phyloP scores from a whole-genome alignment of 108 stramenopile genomes.

The Cyclotella cryptica region DNA sequence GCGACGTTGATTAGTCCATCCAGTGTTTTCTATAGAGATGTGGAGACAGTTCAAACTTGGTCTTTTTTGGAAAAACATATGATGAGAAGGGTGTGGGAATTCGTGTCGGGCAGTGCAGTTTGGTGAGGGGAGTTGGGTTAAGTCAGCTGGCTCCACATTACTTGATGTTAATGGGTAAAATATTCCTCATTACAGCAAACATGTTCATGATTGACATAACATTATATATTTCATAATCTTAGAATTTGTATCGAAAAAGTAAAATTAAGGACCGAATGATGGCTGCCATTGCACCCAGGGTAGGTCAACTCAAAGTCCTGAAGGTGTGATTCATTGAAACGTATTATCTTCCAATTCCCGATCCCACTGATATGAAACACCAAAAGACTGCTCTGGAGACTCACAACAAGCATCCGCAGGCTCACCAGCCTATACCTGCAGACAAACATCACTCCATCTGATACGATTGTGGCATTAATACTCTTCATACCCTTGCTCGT shows the following conservation, averaged over 20 bases:
- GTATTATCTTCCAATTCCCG: background rate
- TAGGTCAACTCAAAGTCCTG: background rate
- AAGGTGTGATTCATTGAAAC: background rate
- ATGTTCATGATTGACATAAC: background rate
- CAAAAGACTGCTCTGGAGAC: background rate
- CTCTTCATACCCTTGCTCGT: background rate
- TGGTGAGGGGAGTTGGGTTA: slow-evolving; percentile 95
- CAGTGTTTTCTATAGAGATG: slow-evolving; percentile 76
- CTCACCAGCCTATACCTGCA: background rate
- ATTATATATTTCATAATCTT: no score
- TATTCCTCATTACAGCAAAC: no score
- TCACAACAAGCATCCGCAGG: no score
- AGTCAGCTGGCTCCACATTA: slow-evolving; percentile 98
- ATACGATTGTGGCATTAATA: background rate
- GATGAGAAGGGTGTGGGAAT: slow-evolving; percentile 84
- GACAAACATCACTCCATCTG: background rate
- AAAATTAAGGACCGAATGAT: no score
- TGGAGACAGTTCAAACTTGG: slow-evolving; percentile 72
- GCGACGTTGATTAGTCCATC: slow-evolving; percentile 69
- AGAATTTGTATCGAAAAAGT: background rate
- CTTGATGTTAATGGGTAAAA: slow-evolving; percentile 72
- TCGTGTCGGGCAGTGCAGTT: slow-evolving; percentile 82
- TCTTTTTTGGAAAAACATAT: slow-evolving; percentile 80
- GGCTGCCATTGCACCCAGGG: background rate
- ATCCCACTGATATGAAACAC: background rate